These are phyloP conservation scores for Dendrocalamus latiflorus DNA, from an alignment of 202 grass and related monocot species.

Conservation along the genomic window DNA sequence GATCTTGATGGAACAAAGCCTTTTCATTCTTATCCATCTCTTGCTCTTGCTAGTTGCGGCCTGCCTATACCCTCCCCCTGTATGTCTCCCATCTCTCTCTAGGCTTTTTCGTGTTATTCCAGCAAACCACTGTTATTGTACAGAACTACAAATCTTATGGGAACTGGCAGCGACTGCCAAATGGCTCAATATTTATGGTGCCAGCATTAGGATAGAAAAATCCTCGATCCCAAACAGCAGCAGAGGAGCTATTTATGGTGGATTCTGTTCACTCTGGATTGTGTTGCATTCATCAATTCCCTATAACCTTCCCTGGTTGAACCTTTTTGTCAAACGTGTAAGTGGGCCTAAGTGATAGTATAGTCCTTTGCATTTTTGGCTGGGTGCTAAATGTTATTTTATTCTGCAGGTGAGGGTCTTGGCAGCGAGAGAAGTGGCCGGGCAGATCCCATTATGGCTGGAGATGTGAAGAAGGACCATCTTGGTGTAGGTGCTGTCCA, in stretches of 20 bases:
- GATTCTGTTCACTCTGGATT: background rate
- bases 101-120: background rate
- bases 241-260: background rate
- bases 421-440: slow-evolving; percentile 81
- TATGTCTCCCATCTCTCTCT: background rate
- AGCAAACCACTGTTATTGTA: background rate
- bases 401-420: slow-evolving; percentile 81
- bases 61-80: background rate
- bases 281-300: background rate
- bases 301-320: background rate
- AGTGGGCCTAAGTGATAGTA: background rate
- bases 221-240: background rate
- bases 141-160: background rate
- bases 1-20: background rate
- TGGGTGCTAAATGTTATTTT: background rate
- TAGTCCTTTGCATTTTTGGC: background rate
- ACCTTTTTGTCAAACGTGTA: background rate
- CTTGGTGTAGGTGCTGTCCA: slow-evolving; percentile 85
- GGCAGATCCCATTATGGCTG: slow-evolving; percentile 79
- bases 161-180: background rate
- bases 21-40: background rate
- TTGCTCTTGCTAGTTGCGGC: background rate
- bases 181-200: background rate
- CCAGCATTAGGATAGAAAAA: background rate
- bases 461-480: slow-evolving; percentile 82